A percentile compares a stretch with the other conserved stretches of the same genome.
Conservation (phyloP, 768 basidiomycete species). For the Kwoniella europaea region DNA sequence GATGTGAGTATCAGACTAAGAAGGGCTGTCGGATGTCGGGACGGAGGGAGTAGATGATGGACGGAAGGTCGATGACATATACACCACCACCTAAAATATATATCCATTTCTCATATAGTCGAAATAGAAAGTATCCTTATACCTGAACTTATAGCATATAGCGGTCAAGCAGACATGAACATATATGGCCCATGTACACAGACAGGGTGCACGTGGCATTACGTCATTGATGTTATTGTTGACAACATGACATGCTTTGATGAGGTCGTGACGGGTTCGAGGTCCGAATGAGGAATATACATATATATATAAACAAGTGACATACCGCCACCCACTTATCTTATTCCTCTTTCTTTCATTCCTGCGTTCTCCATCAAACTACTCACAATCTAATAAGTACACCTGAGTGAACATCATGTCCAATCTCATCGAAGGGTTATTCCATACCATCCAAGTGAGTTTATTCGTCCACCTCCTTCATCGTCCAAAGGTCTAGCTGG, state of each 20-base stretch:
- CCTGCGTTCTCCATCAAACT: background rate
- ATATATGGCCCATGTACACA: too few relatives aligned
- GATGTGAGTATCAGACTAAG: background rate
- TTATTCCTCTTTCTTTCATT: background rate
- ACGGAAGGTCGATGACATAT: too few relatives aligned
- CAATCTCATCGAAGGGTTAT: constrained; percentile 43
- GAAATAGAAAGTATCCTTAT: too few relatives aligned
- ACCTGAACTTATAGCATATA: too few relatives aligned
- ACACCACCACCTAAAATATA: too few relatives aligned
- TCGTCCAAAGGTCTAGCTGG: background rate
- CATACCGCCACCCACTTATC: background rate
- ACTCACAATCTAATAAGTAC: background rate
- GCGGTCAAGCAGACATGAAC: too few relatives aligned
- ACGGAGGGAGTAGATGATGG: background rate
- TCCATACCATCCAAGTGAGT: constrained; percentile 42
- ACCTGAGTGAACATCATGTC: constrained; percentile 27
- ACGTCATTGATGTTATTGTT: background rate
- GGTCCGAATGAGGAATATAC: background rate
- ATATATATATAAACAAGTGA: background rate
- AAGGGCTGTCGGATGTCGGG: background rate
- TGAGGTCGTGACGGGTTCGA: background rate
- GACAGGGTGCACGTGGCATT: background rate
- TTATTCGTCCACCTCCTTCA: background rate
- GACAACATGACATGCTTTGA: background rate
- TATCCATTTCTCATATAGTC: too few relatives aligned